A percentile compares a stretch with the other conserved stretches of the same genome.
These are phyloP conservation scores for Chlamydomonas schloesseri DNA, from an alignment of 139 green algal species.

Conservation along the genomic window DNA sequence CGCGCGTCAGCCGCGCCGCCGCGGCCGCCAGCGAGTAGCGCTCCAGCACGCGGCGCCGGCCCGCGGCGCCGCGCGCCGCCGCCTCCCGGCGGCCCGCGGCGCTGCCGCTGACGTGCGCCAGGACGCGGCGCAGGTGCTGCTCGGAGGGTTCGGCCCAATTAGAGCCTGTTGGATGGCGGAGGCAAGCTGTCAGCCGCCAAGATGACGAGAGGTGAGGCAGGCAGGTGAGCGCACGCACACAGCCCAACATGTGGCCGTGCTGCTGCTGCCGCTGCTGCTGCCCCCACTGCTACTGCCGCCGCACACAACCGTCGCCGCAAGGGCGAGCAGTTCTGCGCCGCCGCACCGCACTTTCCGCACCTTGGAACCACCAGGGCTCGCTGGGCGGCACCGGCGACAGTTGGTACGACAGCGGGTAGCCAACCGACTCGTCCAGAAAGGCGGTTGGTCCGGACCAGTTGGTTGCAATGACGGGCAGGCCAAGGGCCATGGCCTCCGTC, in stretches of 20 bases:
- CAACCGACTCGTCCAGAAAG: conserved; percentile 57
- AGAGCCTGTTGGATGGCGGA: conserved; percentile 43
- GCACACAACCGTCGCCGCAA: too few relatives aligned
- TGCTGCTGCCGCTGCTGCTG: too few relatives aligned
- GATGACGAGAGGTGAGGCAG: too few relatives aligned
- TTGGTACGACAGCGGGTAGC: conserved; percentile 35
- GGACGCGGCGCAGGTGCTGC: conserved; percentile 58
- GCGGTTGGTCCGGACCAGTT: conserved; percentile 71
- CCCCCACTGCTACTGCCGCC: too few relatives aligned
- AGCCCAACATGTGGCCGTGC: too few relatives aligned
- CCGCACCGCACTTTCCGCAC: too few relatives aligned
- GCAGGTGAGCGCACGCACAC: too few relatives aligned
- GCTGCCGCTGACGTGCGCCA: conserved; percentile 53
- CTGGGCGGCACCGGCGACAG: neutral
- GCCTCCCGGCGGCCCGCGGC: conserved; percentile 47
- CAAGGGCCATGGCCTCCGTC: conserved; percentile 77
- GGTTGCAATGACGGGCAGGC: conserved; percentile 63
- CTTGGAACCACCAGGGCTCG: conserved; percentile 34
- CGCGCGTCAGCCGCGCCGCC: neutral
- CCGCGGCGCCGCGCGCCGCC: conserved; percentile 39
- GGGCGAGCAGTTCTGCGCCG: too few relatives aligned
- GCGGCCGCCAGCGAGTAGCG: conserved; percentile 49
- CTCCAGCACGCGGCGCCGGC: conserved; percentile 50
- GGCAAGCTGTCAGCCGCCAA: too few relatives aligned
- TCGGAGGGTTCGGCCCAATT: conserved; percentile 64